Conservation (phyloP, 2,329 filamentous ascomycete genomes). For the Ophiosphaerella narmari region DNA sequence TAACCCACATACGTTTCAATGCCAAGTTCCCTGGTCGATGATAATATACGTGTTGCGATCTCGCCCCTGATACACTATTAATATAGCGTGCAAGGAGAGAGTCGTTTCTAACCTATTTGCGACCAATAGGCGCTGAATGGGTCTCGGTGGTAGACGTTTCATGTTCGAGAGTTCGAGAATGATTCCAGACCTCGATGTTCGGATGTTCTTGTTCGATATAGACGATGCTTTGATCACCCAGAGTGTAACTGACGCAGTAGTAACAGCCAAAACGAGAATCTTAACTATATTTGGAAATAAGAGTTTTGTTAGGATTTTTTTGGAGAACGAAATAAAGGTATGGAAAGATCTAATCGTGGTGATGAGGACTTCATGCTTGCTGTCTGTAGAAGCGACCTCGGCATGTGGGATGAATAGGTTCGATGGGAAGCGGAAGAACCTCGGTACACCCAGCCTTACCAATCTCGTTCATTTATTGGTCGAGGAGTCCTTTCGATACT, state of each 20-base stretch:
- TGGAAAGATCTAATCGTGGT: no score
- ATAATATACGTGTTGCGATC: slow-evolving; percentile 65
- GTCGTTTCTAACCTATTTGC: slow-evolving; percentile 54
- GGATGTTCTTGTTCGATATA: no score
- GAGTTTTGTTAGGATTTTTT: no score
- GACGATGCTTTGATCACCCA: no score
- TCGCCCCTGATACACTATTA: slow-evolving; percentile 56
- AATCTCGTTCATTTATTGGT: no score
- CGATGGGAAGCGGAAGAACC: slow-evolving; percentile 31
- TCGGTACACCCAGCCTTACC: slow-evolving; percentile 21
- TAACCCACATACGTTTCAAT: slow-evolving; percentile 63
- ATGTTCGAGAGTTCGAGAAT: slow-evolving; percentile 9
- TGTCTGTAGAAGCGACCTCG: not conserved
- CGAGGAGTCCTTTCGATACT: no score
- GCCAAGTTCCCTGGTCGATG: slow-evolving; percentile 62
- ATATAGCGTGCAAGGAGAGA: not conserved
- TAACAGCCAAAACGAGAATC: no score
- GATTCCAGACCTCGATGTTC: no score
- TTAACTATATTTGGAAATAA: no score
- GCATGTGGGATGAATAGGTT: slow-evolving; percentile 6
- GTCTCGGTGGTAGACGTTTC: slow-evolving; percentile 30
- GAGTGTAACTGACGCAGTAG: no score
- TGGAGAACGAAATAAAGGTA: no score
- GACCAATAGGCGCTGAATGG: slow-evolving; percentile 58
- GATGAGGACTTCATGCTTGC: not conserved